Evolutionary conservation across 345 rosid species (phyloP), one percentile per base, ranked within the genome.

Genomic region (Ceriops zippeliana): DNA sequence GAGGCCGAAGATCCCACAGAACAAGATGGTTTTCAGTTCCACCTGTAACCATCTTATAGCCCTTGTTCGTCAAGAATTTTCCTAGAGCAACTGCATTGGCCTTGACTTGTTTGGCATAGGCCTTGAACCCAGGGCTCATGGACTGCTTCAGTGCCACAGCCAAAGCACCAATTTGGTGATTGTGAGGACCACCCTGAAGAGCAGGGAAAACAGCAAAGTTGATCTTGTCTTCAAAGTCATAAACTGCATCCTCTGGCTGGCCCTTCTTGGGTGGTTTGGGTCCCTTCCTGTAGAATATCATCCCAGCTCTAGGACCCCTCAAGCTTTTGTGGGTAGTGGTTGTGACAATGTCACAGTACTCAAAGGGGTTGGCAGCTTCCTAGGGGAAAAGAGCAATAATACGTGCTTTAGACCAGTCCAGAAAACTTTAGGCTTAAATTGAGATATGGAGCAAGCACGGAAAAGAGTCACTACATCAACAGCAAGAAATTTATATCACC

Each of bases 1-100:
- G 97, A 76, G 99, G 99, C 28, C 99, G 84, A 42, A 96, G 96
- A 85, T 96, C 99, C 99, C 99, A 96, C 13, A 96, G 89, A 64
- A 96, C 99, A 77, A 96, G 97, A 73, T 96, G 98, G 82, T 96
- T 96, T 88, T 96, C 99, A 52, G 99, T 96, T 80, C 99, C 99
- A 24, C 78, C 82, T 21, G 99, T 96, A 38, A 96, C 99, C 73
- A 96, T 80, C 75, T 83, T 89, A 90, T 96, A 92, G 1, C 86
- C 89, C 84, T 92, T 84, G 80, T 82, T 69, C 87, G 81, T 89
- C 61, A 92, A 84, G 85, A 76, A 92, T 73, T 89, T 79, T 62
- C 93, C 99, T 31, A 92, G 82, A 37, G 99, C 96, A 75, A 90
- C 98, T 8, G 98, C 99, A 76, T 96, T 96, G 79, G 95, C 97